Conservation (phyloP, 495 filamentous ascomycete genomes). For the Parmelia sp. region DNA sequence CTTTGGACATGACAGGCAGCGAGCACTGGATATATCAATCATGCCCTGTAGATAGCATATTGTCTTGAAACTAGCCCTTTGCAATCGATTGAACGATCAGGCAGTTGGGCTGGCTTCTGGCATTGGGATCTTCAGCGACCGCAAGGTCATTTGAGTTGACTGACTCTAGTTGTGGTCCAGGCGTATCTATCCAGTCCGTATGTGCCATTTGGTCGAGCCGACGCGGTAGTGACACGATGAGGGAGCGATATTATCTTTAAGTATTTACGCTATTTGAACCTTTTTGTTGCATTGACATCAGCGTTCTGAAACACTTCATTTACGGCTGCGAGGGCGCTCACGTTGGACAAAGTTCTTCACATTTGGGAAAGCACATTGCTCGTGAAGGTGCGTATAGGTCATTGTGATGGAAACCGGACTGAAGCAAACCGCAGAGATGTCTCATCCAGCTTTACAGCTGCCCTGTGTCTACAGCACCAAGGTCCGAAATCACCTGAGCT, state of each 20-base stretch:
- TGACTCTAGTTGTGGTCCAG: neutral
- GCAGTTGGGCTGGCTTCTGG: neutral
- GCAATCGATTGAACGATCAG: neutral
- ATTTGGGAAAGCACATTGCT: constrained; percentile 23
- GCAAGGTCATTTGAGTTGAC: neutral
- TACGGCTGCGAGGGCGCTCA: neutral
- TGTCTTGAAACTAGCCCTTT: constrained; percentile 1
- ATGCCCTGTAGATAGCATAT: constrained; percentile 2
- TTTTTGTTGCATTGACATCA: neutral
- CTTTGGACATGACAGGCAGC: neutral
- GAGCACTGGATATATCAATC: constrained; percentile 1
- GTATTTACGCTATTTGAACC: neutral
- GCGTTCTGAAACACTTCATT: neutral
- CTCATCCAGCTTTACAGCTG: neutral
- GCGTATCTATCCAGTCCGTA: no score
- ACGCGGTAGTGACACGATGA: neutral
- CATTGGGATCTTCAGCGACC: neutral
- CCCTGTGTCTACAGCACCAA: no score
- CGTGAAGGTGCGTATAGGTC: constrained; percentile 23
- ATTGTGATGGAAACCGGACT: constrained; percentile 18
- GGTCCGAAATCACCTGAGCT: neutral
- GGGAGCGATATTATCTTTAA: neutral
- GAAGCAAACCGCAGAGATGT: neutral
- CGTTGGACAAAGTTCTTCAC: no score
- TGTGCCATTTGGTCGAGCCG: no score